Evolutionary conservation across 1,139 yeast genomes (phyloP).

Genomic region (Yamadazyma mexicana): DNA sequence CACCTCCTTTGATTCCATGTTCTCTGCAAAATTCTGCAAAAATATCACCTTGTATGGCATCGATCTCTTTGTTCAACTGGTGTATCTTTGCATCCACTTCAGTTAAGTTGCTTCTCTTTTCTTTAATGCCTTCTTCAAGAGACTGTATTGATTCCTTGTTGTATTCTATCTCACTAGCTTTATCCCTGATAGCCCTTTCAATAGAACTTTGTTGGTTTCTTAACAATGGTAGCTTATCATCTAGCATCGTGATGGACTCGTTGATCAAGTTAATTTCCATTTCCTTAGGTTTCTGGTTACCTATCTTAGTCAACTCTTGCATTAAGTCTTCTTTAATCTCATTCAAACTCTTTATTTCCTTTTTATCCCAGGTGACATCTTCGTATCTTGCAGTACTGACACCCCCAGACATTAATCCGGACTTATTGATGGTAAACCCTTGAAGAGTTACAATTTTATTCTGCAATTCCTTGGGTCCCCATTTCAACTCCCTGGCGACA

Average conservation of each 20-base stretch:
- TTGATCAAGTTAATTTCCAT: conserved; percentile 55
- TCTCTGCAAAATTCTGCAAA: conserved; percentile 56
- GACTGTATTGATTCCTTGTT: conserved; percentile 30
- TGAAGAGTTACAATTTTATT: conserved; percentile 78
- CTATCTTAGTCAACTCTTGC: conserved; percentile 51
- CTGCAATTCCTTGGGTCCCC: conserved; percentile 54
- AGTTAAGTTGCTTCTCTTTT: conserved; percentile 21
- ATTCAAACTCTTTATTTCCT: conserved; percentile 59
- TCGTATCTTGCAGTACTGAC: conserved; percentile 36
- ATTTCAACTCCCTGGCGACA: conserved; percentile 70
- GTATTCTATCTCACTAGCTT: conserved; percentile 55
- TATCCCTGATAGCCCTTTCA: conserved; percentile 55
- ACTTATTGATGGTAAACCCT: conserved; percentile 81
- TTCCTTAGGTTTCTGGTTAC: conserved; percentile 52
- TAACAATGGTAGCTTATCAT: conserved; percentile 52
- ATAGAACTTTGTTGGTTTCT: conserved; percentile 51
- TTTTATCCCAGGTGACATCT: conserved; percentile 67
- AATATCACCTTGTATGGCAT: conserved; percentile 40
- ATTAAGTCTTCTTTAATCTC: conserved; percentile 62
- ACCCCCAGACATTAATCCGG: conserved; percentile 96
- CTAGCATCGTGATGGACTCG: conserved; percentile 57
- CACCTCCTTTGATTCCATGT: conserved; percentile 51
- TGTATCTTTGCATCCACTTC: conserved; percentile 32
- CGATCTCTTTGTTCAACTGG: conserved; percentile 27
- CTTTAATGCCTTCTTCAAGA: conserved; percentile 19